A percentile compares a stretch with the other conserved stretches of the same genome.
Evolutionary conservation across 352 stramenopile species (phyloP).

Genomic region (Phytopythium boreale): DNA sequence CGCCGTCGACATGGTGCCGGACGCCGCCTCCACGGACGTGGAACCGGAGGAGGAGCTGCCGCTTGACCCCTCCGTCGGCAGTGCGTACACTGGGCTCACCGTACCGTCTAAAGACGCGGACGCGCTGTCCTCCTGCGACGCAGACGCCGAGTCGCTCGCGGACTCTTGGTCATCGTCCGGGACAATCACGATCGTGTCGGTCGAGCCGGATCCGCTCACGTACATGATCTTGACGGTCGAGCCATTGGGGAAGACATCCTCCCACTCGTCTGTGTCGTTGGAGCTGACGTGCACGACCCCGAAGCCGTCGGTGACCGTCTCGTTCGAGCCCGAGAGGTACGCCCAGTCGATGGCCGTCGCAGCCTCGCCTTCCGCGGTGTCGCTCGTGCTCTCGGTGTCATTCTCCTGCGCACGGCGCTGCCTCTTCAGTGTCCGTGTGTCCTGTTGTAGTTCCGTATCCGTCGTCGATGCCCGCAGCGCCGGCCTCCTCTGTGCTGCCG

Average conservation of each 20-base stretch:
- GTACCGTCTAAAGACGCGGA: conserved; percentile 13
- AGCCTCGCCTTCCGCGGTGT: not conserved
- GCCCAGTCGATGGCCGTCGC: conserved; percentile 20
- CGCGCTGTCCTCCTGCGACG: conserved; percentile 14
- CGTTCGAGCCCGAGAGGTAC: conserved; percentile 26
- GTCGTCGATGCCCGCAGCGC: not conserved
- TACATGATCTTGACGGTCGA: conserved; percentile 45
- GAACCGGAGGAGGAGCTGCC: conserved; percentile 15
- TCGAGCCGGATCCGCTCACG: conserved; percentile 23
- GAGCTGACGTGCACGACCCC: conserved; percentile 30
- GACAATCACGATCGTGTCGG: conserved; percentile 29
- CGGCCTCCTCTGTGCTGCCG: not conserved
- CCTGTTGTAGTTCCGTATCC: not conserved
- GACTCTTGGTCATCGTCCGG: conserved; percentile 17
- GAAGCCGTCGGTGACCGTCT: conserved; percentile 19
- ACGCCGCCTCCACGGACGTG: conserved; percentile 4
- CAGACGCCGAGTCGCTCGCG: conserved; percentile 6
- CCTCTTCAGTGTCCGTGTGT: not conserved
- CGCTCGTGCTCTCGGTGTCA: not conserved
- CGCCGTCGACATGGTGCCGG: conserved; percentile 15
- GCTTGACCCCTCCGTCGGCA: conserved; percentile 20
- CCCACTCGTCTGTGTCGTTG: conserved; percentile 31
- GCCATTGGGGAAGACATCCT: conserved; percentile 30
- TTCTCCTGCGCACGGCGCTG: conserved; percentile 1
- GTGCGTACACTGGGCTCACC: conserved; percentile 14